phyloP scores from a whole-genome alignment of 441 rosid species.

The Gossypium schwendimanii region DNA sequence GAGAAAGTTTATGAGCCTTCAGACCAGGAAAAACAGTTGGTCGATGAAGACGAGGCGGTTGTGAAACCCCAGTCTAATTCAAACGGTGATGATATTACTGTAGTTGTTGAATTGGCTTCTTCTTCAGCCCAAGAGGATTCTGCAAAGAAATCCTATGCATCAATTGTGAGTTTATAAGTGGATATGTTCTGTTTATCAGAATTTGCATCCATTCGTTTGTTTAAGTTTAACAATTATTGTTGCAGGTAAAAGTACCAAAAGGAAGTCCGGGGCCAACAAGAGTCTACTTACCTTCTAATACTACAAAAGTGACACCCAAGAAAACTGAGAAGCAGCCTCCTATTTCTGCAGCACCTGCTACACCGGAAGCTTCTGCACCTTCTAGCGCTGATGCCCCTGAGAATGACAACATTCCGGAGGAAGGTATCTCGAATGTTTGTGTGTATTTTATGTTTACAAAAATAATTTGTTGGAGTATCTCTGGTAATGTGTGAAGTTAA shows the following conservation, averaged over 20 bases:
- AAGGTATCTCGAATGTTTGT: conserved; percentile 29
- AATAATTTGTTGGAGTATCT: not conserved
- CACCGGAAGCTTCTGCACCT: conserved; percentile 30
- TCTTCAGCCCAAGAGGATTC: conserved; percentile 36
- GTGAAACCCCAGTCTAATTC: conserved; percentile 27
- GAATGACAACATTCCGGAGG: conserved; percentile 30
- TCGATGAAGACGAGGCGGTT: conserved; percentile 28
- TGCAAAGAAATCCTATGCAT: conserved; percentile 61
- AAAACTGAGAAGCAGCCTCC: conserved; percentile 24
- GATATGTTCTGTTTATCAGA: conserved; percentile 9
- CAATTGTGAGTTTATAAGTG: conserved; percentile 44
- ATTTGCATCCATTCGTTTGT: conserved; percentile 8
- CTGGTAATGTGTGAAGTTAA: not conserved
- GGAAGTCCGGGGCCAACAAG: conserved; percentile 31
- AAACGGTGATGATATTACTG: conserved; percentile 27
- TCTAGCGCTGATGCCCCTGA: conserved; percentile 21
- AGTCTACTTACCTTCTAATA: conserved; percentile 36
- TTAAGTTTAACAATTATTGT: conserved; percentile 11
- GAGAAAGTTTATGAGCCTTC: conserved; percentile 26
- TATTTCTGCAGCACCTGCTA: conserved; percentile 20
- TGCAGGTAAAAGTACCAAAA: conserved; percentile 47
- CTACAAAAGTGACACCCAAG: conserved; percentile 22
- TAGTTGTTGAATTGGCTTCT: conserved; percentile 31
- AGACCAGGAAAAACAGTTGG: conserved; percentile 23
- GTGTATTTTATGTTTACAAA: not conserved